Percentiles rank a stretch among this genome's conserved stretches.
These are phyloP conservation scores for Fusarium luffae DNA, from an alignment of 2,329 filamentous ascomycete genomes.

Conservation along the genomic window DNA sequence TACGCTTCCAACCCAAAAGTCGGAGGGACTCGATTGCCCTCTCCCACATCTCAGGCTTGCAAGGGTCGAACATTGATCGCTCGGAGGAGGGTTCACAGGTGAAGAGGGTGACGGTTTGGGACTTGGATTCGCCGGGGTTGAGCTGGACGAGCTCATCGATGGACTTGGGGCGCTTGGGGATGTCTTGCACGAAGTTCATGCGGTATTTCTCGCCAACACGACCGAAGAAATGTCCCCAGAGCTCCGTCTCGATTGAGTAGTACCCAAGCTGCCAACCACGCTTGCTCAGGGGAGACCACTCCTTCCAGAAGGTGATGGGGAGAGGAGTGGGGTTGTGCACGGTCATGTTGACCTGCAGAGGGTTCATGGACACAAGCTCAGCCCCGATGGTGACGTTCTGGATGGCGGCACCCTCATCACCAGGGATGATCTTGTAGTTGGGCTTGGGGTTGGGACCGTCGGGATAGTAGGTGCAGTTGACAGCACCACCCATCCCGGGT, in stretches of 20 bases:
- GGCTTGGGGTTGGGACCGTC: neutral
- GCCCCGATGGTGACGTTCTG: neutral
- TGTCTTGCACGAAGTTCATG: neutral
- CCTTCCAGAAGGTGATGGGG: neutral
- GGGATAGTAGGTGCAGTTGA: neutral
- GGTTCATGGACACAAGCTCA: neutral
- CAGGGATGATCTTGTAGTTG: neutral
- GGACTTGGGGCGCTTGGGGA: neutral
- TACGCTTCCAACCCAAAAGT: neutral
- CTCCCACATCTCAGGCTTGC: neutral
- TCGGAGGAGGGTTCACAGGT: too few species aligned
- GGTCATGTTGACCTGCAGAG: neutral
- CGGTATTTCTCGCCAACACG: neutral
- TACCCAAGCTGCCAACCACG: neutral
- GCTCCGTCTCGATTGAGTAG: neutral
- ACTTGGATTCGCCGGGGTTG: neutral
- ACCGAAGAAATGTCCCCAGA: neutral
- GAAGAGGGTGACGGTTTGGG: neutral
- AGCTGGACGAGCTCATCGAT: neutral
- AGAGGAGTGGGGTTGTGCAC: neutral
- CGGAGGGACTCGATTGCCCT: neutral
- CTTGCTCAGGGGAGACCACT: neutral
- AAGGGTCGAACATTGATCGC: accelerated
- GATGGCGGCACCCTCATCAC: neutral
- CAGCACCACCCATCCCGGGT: neutral